phyloP scores from a whole-genome alignment of 2,329 filamentous ascomycete species.

The Neocucurbitaria cava region DNA sequence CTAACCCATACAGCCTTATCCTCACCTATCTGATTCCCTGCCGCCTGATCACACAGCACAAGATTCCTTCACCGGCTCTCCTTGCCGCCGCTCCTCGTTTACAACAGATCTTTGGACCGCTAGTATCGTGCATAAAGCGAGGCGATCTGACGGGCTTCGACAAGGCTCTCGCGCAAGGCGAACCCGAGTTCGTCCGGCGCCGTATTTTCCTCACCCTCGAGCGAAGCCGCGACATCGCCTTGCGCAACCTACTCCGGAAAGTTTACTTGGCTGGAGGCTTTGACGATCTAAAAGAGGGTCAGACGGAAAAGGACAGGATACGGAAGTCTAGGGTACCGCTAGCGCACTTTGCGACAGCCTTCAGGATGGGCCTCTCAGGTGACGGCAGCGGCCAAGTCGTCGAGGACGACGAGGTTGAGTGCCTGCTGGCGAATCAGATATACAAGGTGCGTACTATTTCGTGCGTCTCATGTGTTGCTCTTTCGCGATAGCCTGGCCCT shows the following conservation, averaged over 20 bases:
- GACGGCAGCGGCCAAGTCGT: constrained; percentile 64
- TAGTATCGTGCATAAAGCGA: constrained; percentile 78
- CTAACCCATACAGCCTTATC: constrained; percentile 69
- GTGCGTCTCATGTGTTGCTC: neutral
- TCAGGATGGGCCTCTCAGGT: constrained; percentile 72
- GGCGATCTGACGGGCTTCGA: constrained; percentile 88
- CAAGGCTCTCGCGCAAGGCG: constrained; percentile 76
- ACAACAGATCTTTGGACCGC: constrained; percentile 77
- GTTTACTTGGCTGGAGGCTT: constrained; percentile 87
- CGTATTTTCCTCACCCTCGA: constrained; percentile 96
- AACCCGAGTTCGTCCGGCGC: constrained; percentile 91
- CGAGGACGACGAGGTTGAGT: constrained; percentile 94
- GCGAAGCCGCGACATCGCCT: constrained; percentile 85
- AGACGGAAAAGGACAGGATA: constrained; percentile 67
- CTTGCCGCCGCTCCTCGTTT: constrained; percentile 78
- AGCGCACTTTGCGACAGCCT: constrained; percentile 82
- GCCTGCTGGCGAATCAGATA: constrained; percentile 92
- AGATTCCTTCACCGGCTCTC: constrained; percentile 75
- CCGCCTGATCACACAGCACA: constrained; percentile 85
- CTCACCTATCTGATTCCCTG: constrained; percentile 95
- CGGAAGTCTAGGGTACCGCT: constrained; percentile 79
- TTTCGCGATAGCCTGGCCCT: neutral
- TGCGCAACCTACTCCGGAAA: constrained; percentile 90
- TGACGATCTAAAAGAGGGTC: constrained; percentile 73
- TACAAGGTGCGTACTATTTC: constrained; percentile 78